phyloP scores from a whole-genome alignment of 352 stramenopile species.

The Hyaloperonospora arabidopsidis region DNA sequence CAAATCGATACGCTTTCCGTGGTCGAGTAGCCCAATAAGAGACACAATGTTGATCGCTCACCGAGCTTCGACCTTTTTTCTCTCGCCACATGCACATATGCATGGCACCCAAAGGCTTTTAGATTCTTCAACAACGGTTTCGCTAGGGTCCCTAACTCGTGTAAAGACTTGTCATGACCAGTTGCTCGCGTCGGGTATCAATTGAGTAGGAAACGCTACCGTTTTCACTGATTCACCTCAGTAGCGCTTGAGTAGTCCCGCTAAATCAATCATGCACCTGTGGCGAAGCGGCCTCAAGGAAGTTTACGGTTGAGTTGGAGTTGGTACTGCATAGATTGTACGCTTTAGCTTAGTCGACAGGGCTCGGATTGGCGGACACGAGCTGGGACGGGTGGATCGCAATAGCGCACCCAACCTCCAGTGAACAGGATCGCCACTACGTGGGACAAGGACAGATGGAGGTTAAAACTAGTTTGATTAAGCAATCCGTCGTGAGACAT shows the following conservation, averaged over 20 bases:
- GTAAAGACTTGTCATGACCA: not conserved
- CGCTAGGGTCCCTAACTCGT: not conserved
- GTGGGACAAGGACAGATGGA: no score
- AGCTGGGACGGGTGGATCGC: no score
- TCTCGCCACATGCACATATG: not conserved
- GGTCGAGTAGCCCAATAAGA: constrained; percentile 7
- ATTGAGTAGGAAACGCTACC: not conserved
- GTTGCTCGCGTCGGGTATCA: not conserved
- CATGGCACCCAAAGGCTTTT: constrained; percentile 4
- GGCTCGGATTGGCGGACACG: no score
- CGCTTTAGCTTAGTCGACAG: no score
- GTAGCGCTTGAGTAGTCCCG: not conserved
- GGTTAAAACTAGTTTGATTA: no score
- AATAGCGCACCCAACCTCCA: no score
- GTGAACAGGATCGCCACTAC: no score
- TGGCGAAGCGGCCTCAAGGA: no score
- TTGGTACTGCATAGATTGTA: no score
- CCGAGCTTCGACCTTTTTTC: constrained; percentile 6
- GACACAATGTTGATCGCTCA: not conserved
- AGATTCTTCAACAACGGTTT: not conserved
- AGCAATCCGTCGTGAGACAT: no score
- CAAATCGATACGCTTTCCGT: constrained; percentile 3
- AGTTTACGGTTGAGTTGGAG: no score
- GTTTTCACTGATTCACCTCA: not conserved
- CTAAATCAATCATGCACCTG: not conserved